phyloP scores from a whole-genome alignment of 2,329 filamentous ascomycete species.

The Phialophora verrucosa region DNA sequence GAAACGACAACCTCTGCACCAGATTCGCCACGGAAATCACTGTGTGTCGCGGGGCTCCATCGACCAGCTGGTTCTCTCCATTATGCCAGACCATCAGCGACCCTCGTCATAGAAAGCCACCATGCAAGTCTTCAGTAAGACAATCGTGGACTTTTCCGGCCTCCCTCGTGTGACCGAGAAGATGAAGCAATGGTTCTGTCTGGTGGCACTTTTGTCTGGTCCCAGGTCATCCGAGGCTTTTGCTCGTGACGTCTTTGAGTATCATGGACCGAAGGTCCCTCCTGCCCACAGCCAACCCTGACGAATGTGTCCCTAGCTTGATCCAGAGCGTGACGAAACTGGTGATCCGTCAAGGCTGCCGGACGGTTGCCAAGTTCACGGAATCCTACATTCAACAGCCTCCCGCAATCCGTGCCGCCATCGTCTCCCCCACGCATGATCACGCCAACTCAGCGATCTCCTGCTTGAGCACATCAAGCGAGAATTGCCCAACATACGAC shows the following conservation, averaged over 20 bases:
- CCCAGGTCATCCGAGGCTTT: neutral
- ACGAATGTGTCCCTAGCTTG: neutral
- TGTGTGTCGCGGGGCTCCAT: slow-evolving; percentile 41
- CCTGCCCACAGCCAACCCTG: neutral
- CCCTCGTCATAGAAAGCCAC: neutral
- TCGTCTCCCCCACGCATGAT: slow-evolving; percentile 48
- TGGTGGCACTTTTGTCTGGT: neutral
- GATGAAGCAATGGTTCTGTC: neutral
- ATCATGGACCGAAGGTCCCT: neutral
- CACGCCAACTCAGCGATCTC: slow-evolving; percentile 41
- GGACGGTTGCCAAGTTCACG: neutral
- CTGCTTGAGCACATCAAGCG: neutral
- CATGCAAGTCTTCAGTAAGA: neutral
- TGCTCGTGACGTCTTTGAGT: neutral
- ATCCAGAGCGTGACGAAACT: neutral
- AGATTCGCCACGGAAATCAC: slow-evolving; percentile 26
- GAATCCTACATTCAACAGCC: neutral
- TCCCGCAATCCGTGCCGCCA: neutral
- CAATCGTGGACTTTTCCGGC: neutral
- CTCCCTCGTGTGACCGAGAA: neutral
- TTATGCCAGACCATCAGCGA: slow-evolving; percentile 52
- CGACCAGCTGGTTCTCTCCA: slow-evolving; percentile 35
- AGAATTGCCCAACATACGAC: neutral
- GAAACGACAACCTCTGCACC: slow-evolving; percentile 25
- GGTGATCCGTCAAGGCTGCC: neutral